These are phyloP conservation scores for Leccinum subgranulosum DNA, from an alignment of 768 basidiomycete genomes.

Conservation along the genomic window DNA sequence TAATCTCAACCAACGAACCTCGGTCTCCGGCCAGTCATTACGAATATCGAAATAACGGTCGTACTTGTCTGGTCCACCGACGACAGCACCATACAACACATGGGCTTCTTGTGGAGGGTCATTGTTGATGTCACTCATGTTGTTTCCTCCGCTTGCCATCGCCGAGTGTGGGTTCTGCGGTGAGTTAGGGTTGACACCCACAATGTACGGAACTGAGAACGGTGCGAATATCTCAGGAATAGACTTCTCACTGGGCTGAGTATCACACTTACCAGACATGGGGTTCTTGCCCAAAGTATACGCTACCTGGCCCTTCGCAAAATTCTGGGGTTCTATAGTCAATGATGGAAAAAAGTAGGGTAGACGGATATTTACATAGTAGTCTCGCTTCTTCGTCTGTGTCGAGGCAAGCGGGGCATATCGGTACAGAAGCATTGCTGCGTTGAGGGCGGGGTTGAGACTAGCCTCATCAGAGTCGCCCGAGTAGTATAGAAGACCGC, in stretches of 20 bases:
- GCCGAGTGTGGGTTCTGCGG: conserved; percentile 90
- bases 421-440: conserved; percentile 76
- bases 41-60: conserved; percentile 84
- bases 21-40: conserved; percentile 86
- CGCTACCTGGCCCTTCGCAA: conserved; percentile 73
- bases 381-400: conserved; percentile 51
- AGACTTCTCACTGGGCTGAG: neutral
- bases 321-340: conserved; percentile 42
- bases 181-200: conserved; percentile 88
- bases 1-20: conserved; percentile 42
- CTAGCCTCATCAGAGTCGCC: conserved; percentile 80
- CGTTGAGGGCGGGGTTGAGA: conserved; percentile 84
- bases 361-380: conserved; percentile 46
- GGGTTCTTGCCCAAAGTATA: conserved; percentile 88
- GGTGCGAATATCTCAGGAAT: neutral
- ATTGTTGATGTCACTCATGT: conserved; percentile 67
- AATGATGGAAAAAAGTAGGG: neutral
- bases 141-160: conserved; percentile 77
- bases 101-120: conserved; percentile 69
- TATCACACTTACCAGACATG: conserved; percentile 61
- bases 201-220: conserved; percentile 54
- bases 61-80: conserved; percentile 79
- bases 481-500: conserved; percentile 77
- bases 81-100: conserved; percentile 80
- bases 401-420: conserved; percentile 75